phyloP scores from a whole-genome alignment of 345 rosid genomes.

The Triadica sebifera region DNA sequence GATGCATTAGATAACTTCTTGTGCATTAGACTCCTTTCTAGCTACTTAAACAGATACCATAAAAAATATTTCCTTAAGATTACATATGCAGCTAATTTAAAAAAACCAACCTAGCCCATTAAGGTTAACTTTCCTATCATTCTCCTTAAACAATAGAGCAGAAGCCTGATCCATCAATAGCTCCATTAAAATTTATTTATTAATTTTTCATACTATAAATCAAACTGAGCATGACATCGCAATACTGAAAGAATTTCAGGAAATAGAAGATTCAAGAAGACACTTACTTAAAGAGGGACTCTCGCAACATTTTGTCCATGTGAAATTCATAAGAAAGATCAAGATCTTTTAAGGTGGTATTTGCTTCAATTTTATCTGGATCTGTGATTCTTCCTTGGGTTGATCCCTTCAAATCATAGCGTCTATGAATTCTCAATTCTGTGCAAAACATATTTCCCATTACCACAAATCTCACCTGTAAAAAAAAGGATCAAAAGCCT shows the following conservation, averaged over 20 bases:
- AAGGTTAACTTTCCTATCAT: background rate
- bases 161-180: background rate
- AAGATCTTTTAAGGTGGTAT: slow-evolving; percentile 82
- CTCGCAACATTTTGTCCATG: slow-evolving; percentile 82
- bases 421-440: slow-evolving; percentile 79
- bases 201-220: background rate
- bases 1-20: background rate
- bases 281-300: slow-evolving; percentile 75
- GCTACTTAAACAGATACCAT: background rate
- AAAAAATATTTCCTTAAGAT: background rate
- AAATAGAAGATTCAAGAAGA: background rate
- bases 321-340: slow-evolving; percentile 76
- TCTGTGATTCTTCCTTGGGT: slow-evolving; percentile 74
- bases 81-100: background rate
- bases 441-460: slow-evolving; percentile 99
- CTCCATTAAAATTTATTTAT: background rate
- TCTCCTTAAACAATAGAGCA: background rate
- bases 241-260: background rate
- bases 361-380: slow-evolving; percentile 57
- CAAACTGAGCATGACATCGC: background rate
- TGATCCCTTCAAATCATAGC: slow-evolving; percentile 95
- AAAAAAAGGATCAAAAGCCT: slow-evolving; percentile 19
- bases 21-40: background rate
- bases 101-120: background rate
- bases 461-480: slow-evolving; percentile 91